Conservation (phyloP, 2,329 filamentous ascomycete genomes). For the Botryotinia convoluta region DNA sequence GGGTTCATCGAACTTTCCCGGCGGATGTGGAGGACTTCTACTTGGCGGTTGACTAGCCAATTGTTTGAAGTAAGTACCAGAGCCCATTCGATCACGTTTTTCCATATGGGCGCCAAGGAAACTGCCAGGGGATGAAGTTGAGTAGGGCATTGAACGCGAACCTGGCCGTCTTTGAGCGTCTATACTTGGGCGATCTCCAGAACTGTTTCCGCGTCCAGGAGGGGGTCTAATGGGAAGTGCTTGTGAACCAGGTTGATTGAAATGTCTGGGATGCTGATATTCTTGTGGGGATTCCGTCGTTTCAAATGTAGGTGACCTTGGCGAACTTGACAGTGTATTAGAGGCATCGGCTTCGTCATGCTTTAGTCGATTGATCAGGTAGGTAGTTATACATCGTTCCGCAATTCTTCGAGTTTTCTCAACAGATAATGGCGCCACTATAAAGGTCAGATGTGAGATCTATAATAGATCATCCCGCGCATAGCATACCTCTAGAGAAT, state of each 20-base stretch:
- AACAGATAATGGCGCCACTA: slow-evolving; percentile 53
- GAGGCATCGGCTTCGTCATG: slow-evolving; percentile 35
- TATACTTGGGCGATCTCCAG: background rate
- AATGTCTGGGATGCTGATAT: slow-evolving; percentile 4
- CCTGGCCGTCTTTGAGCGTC: slow-evolving; percentile 1
- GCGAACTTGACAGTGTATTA: slow-evolving; percentile 2
- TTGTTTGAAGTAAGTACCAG: slow-evolving; percentile 10
- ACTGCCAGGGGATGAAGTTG: slow-evolving; percentile 32
- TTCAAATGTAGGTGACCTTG: slow-evolving; percentile 1
- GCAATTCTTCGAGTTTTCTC: slow-evolving; percentile 59
- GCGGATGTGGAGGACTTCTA: slow-evolving; percentile 14
- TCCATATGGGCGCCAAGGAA: slow-evolving; percentile 27
- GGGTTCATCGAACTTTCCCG: slow-evolving; percentile 8
- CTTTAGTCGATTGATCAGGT: slow-evolving; percentile 46
- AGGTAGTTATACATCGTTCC: slow-evolving; percentile 49
- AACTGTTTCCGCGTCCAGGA: background rate
- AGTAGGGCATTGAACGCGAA: slow-evolving; percentile 26
- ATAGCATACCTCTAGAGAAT: slow-evolving; percentile 27
- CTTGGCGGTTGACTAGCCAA: background rate
- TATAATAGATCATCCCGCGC: background rate
- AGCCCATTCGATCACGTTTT: slow-evolving; percentile 11
- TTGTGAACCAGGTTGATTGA: slow-evolving; percentile 9
- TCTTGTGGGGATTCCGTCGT: background rate
- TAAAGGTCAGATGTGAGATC: slow-evolving; percentile 16
- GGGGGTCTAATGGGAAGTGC: slow-evolving; percentile 17